Evolutionary conservation across 2,329 filamentous ascomycete genomes (phyloP).

Genomic region (Dactylonectria estremocensis): DNA sequence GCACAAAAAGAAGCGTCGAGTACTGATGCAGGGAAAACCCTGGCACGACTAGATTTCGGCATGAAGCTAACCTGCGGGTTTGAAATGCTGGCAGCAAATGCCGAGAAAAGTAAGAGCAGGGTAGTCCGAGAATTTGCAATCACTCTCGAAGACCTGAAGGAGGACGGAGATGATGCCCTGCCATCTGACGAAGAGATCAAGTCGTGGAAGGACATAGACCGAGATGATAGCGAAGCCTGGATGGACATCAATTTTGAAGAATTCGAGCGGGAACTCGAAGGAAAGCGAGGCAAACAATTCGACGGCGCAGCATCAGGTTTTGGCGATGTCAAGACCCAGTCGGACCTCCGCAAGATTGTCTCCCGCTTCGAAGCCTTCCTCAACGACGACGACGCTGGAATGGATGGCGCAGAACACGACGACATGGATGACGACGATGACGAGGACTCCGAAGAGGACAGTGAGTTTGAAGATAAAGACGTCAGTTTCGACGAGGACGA

Average conservation of each 20-base stretch:
- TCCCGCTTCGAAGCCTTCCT: conserved; percentile 94
- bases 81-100: conserved; percentile 84
- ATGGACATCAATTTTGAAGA: conserved; percentile 92
- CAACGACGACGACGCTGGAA: conserved; percentile 85
- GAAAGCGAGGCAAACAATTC: conserved; percentile 57
- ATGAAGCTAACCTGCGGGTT: conserved; percentile 94
- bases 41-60: conserved; percentile 74
- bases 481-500: conserved; percentile 88
- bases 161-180: conserved; percentile 76
- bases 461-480: conserved; percentile 80
- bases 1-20: conserved; percentile 35
- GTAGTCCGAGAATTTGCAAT: conserved; percentile 82
- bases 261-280: conserved; percentile 84
- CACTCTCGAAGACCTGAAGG: conserved; percentile 81
- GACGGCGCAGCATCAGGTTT: conserved; percentile 63
- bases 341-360: conserved; percentile 91
- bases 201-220: conserved; percentile 72
- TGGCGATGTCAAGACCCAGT: conserved; percentile 77
- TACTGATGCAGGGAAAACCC: conserved; percentile 34
- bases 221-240: conserved; percentile 91
- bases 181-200: conserved; percentile 82
- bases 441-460: conserved; percentile 67
- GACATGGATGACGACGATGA: conserved; percentile 78
- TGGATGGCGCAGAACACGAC: conserved; percentile 82
- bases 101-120: conserved; percentile 77